Conservation (phyloP, 371 early-diverging fungal genomes). For the Syncephalastrum sp. region DNA sequence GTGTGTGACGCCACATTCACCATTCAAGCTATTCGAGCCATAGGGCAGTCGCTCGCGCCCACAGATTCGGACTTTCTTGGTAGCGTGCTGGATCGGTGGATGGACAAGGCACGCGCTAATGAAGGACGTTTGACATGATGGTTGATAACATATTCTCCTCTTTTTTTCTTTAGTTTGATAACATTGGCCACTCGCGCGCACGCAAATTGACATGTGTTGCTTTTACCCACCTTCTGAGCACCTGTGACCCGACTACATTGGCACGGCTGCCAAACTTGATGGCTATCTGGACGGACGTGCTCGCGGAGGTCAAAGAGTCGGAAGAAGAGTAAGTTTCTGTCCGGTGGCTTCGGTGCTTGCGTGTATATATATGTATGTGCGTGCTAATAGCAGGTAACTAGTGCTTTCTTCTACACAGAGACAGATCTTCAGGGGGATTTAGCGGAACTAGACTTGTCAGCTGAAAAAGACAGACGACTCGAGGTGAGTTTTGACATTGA, state of each 20-base stretch:
- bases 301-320: conserved; percentile 60
- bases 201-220: conserved; percentile 76
- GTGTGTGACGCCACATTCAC: conserved; percentile 59
- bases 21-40: conserved; percentile 40
- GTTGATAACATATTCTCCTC: not conserved
- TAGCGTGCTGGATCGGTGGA: conserved; percentile 57
- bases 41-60: conserved; percentile 48
- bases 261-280: conserved; percentile 52
- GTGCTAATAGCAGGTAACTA: conserved; percentile 9
- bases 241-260: conserved; percentile 48
- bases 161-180: conserved; percentile 63
- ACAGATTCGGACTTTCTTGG: conserved; percentile 38
- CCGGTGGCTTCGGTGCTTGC: no score
- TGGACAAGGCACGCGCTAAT: conserved; percentile 59
- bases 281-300: conserved; percentile 64
- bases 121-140: not conserved
- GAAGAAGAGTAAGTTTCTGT: conserved; percentile 53
- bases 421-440: conserved; percentile 58
- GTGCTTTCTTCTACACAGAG: conserved; percentile 65
- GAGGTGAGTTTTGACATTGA: conserved; percentile 26
- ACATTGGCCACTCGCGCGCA: conserved; percentile 68
- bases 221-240: conserved; percentile 59
- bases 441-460: conserved; percentile 53
- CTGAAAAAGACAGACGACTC: conserved; percentile 47
- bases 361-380: no score